phyloP scores from a whole-genome alignment of 2,329 filamentous ascomycete species.

The Aspergillus puulaauensis region DNA sequence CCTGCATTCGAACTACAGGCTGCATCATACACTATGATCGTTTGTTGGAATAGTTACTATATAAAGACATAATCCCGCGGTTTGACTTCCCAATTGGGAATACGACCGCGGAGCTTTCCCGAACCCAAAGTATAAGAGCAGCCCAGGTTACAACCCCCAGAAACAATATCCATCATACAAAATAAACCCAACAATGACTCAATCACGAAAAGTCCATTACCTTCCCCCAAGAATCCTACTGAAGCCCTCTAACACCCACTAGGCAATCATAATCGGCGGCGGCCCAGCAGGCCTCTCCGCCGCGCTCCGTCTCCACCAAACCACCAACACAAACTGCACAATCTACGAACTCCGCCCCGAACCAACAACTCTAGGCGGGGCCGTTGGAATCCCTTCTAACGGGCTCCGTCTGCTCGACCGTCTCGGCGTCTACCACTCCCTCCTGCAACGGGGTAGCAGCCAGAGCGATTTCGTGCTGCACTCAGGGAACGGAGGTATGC shows the following conservation, averaged over 20 bases:
- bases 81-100: fast-evolving
- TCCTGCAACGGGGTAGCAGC: background rate
- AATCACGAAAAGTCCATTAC: background rate
- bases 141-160: background rate
- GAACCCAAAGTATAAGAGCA: background rate
- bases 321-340: conserved; percentile 15
- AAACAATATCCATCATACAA: background rate
- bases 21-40: too few species aligned
- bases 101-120: background rate
- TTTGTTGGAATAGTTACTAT: too few species aligned
- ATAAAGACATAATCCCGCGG: fast-evolving
- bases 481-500: background rate
- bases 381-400: conserved; percentile 30
- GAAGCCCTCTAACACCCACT: background rate
- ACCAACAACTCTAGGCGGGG: conserved; percentile 32
- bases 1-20: too few species aligned
- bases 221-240: background rate
- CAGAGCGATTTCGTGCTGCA: background rate
- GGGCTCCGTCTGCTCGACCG: conserved; percentile 28
- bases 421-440: conserved; percentile 22
- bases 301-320: conserved; percentile 18
- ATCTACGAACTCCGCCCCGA: conserved; percentile 31
- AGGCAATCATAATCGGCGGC: conserved; percentile 24
- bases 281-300: conserved; percentile 22
- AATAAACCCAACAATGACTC: background rate